Percentiles rank a stretch among this genome's conserved stretches.
phyloP scores from a whole-genome alignment of 768 basidiomycete species.

The Tricholoma matsutake region DNA sequence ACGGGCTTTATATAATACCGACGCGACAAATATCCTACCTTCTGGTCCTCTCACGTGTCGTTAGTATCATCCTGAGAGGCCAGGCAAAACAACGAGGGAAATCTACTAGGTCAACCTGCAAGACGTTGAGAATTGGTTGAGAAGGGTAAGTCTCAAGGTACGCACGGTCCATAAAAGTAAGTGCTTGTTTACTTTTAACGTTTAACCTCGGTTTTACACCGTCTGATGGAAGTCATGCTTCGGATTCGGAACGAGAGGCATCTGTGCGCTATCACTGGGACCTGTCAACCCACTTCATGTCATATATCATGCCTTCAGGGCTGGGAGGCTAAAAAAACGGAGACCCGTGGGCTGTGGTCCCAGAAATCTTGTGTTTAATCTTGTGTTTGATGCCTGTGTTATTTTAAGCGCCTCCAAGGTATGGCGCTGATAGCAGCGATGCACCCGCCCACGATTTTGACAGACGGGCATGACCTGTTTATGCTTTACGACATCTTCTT shows the following conservation, averaged over 20 bases:
- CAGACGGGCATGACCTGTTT: conserved; percentile 1
- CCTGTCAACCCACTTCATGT: background rate
- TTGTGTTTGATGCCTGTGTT: no score
- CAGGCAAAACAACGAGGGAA: background rate
- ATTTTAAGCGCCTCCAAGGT: background rate
- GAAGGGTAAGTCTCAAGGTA: background rate
- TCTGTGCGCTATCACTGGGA: background rate
- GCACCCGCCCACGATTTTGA: background rate
- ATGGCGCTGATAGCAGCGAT: background rate
- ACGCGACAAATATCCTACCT: no score
- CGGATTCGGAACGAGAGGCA: background rate
- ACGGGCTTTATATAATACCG: no score
- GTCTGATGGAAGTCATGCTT: background rate
- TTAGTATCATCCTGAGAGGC: no score
- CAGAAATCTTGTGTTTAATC: background rate
- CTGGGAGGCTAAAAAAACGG: background rate
- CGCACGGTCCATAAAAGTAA: background rate
- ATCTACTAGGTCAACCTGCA: background rate
- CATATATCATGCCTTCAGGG: background rate
- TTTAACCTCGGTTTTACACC: background rate
- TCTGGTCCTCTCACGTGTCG: no score
- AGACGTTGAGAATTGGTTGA: background rate
- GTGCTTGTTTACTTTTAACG: background rate
- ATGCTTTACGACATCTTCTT: background rate
- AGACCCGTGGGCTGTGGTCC: background rate